Percentiles rank a stretch among this genome's conserved stretches.
Conservation (phyloP, 2,329 filamentous ascomycete species). For the Aciculosporium take region DNA sequence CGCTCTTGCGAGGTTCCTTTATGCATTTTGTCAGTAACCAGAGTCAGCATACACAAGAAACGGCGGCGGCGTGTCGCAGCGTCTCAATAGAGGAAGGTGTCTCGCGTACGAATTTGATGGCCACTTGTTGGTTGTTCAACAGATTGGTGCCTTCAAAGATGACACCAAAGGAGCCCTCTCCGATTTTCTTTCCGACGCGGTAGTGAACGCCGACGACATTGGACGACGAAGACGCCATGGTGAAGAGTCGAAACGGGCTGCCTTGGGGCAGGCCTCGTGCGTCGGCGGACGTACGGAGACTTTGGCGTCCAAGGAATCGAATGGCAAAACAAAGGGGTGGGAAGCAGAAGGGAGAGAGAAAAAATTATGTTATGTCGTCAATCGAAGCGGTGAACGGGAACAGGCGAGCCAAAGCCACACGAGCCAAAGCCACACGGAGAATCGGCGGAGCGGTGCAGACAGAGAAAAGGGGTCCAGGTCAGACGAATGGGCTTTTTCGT, state of each 20-base stretch:
- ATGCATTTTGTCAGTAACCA: conserved; percentile 2
- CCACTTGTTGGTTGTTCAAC: conserved; percentile 96
- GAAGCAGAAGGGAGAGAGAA: background rate
- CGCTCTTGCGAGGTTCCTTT: conserved; percentile 94
- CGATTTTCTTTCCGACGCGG: conserved; percentile 97
- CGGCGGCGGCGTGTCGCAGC: background rate
- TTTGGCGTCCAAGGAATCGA: background rate
- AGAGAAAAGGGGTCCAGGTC: background rate
- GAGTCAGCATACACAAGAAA: background rate
- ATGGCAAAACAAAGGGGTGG: background rate
- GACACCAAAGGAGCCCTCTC: conserved; percentile 95
- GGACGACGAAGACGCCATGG: conserved; percentile 77
- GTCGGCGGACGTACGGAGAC: conserved; percentile 4
- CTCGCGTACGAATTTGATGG: conserved; percentile 88
- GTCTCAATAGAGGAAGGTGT: background rate
- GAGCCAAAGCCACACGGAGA: conserved; percentile 6
- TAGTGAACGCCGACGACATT: conserved; percentile 99
- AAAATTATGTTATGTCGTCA: conserved; percentile 5
- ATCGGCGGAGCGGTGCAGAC: conserved; percentile 8
- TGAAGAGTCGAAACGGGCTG: conserved; percentile 12
- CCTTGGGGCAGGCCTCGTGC: conserved; percentile 4
- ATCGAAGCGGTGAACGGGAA: conserved; percentile 6
- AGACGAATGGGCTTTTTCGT: conserved; percentile 4
- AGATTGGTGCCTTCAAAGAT: conserved; percentile 98
- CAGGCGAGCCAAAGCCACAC: conserved; percentile 6